A percentile compares a stretch with the other conserved stretches of the same genome.
phyloP scores from a whole-genome alignment of 2,329 filamentous ascomycete genomes.

The Colletotrichum agaves region DNA sequence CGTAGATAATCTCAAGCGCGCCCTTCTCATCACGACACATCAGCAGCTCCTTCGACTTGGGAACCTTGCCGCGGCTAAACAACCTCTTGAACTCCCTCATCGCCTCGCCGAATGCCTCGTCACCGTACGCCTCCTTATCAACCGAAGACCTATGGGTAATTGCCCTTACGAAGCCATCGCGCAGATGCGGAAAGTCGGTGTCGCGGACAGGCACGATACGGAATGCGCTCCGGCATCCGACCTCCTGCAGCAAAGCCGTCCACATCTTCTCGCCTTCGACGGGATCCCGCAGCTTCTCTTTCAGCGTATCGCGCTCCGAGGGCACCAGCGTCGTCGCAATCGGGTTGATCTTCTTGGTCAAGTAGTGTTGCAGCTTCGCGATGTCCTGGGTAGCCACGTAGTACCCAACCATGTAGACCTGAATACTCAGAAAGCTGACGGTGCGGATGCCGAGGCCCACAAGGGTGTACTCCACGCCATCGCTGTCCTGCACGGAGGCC shows the following conservation, averaged over 20 bases:
- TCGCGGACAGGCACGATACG: slow-evolving; percentile 90
- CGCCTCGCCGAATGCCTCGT: slow-evolving; percentile 80
- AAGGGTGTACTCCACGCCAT: slow-evolving; percentile 80
- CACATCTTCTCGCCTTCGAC: slow-evolving; percentile 77
- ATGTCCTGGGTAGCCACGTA: slow-evolving; percentile 90
- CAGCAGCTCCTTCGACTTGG: slow-evolving; percentile 82
- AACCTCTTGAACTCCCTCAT: slow-evolving; percentile 82
- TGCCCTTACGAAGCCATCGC: slow-evolving; percentile 90
- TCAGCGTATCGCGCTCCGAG: slow-evolving; percentile 81
- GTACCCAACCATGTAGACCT: slow-evolving; percentile 94
- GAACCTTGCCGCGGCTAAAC: slow-evolving; percentile 84
- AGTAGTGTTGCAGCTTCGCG: slow-evolving; percentile 78
- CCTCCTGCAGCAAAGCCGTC: slow-evolving; percentile 74
- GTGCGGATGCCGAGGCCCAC: slow-evolving; percentile 88
- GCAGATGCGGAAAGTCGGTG: slow-evolving; percentile 92
- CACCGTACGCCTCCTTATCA: slow-evolving; percentile 65
- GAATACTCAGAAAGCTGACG: slow-evolving; percentile 88
- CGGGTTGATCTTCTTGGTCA: slow-evolving; percentile 81
- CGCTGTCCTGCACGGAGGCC: slow-evolving; percentile 51
- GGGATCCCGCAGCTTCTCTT: slow-evolving; percentile 75
- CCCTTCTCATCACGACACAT: slow-evolving; percentile 75
- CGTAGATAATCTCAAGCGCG: slow-evolving; percentile 73
- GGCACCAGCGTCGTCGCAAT: slow-evolving; percentile 85
- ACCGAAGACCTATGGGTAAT: slow-evolving; percentile 78
- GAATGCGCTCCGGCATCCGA: slow-evolving; percentile 79